Conservation (phyloP, 2,329 filamentous ascomycete genomes). For the Ceratocystis smalleyi region DNA sequence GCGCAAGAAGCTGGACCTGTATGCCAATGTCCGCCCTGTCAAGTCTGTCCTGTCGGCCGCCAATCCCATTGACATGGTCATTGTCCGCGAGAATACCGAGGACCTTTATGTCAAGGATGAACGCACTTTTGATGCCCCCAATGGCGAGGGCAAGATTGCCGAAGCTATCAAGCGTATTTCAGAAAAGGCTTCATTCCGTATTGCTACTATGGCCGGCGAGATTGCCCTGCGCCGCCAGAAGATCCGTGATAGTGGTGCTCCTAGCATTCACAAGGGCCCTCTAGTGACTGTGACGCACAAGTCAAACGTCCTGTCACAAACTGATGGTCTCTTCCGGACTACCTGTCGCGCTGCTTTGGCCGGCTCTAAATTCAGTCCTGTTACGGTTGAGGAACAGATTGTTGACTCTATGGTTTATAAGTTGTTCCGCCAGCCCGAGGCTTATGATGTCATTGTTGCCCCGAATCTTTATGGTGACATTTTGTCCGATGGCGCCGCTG, state of each 20-base stretch:
- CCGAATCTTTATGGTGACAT: constrained; percentile 97
- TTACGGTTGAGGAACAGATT: constrained; percentile 86
- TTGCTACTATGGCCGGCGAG: constrained; percentile 84
- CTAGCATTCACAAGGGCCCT: constrained; percentile 49
- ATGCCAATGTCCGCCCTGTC: constrained; percentile 93
- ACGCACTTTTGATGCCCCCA: constrained; percentile 57
- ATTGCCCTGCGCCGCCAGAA: constrained; percentile 79
- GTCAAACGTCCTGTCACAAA: constrained; percentile 91
- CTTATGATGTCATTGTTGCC: constrained; percentile 95
- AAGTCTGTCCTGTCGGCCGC: constrained; percentile 56
- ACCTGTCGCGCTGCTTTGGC: constrained; percentile 60
- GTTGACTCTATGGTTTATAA: constrained; percentile 99
- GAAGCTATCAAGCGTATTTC: constrained; percentile 97
- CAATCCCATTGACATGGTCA: constrained; percentile 82
- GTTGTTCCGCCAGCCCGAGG: constrained; percentile 86
- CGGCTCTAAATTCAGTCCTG: constrained; percentile 42
- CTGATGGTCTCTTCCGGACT: constrained; percentile 85
- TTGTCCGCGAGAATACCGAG: constrained; percentile 97
- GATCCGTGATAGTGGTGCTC: constrained; percentile 45
- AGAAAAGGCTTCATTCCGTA: constrained; percentile 67
- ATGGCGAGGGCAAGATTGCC: constrained; percentile 62
- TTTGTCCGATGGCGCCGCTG: constrained; percentile 85
- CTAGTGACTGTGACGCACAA: constrained; percentile 97
- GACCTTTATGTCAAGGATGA: constrained; percentile 98
- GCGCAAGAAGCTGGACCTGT: constrained; percentile 85